phyloP scores from a whole-genome alignment of 768 basidiomycete genomes.

The Amanita rubescens region DNA sequence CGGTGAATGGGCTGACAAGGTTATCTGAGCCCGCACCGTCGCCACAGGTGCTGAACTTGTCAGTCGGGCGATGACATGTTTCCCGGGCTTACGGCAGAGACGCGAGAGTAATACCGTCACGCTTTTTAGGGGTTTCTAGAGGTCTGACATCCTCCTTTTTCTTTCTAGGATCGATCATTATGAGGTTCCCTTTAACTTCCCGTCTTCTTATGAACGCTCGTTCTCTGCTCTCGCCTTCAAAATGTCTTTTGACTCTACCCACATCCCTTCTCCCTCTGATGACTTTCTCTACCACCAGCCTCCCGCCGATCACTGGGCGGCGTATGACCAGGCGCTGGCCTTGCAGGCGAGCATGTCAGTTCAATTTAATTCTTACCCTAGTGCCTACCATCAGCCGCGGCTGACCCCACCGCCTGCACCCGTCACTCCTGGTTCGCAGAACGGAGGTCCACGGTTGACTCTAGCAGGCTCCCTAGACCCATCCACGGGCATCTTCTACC shows the following conservation, averaged over 20 bases:
- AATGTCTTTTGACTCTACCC: conserved; percentile 10
- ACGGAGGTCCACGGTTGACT: conserved; percentile 19
- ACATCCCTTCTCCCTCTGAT: background rate
- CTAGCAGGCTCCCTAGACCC: conserved; percentile 60
- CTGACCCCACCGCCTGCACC: too few relatives aligned
- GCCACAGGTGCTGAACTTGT: background rate
- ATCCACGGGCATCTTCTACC: conserved; percentile 58
- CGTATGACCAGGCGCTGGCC: conserved; percentile 16
- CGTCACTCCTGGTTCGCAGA: conserved; percentile 3
- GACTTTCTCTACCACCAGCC: background rate
- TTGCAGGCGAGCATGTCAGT: conserved; percentile 13
- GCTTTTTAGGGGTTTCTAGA: background rate
- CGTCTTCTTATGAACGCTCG: background rate
- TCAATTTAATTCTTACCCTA: conserved; percentile 18
- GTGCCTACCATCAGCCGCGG: conserved; percentile 18
- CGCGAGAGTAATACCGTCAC: background rate
- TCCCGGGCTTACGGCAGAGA: conserved; percentile 5
- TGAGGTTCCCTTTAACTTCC: conserved; percentile 21
- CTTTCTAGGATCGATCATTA: conserved; percentile 20
- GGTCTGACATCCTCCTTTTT: conserved; percentile 13
- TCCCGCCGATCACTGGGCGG: conserved; percentile 20
- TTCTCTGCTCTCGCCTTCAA: conserved; percentile 1
- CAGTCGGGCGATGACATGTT: conserved; percentile 2
- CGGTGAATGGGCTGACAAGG: background rate
- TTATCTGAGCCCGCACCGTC: background rate